Evolutionary conservation across 495 filamentous ascomycete species (phyloP), one percentile per base, ranked within the genome.

Genomic region (Talaromyces thailandensis): DNA sequence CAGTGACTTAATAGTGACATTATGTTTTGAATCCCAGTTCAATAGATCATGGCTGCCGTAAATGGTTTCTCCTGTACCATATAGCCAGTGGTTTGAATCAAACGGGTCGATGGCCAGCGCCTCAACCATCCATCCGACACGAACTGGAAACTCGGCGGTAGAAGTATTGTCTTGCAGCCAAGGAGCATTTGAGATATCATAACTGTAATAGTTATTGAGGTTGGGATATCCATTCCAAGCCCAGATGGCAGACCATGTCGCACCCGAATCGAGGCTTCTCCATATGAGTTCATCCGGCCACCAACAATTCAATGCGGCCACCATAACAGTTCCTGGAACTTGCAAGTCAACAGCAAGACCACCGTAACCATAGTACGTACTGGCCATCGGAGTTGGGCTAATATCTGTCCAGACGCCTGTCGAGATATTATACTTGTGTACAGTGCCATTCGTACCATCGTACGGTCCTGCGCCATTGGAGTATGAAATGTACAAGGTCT

Each of bases 61-160:
- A 58, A 86, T 68, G 4, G 82, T 84, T 56, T 81, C 70, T 8
- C 83, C 82, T 0, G 82, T 85, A 31, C 77, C 80, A 56, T 86
- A 85, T 16, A 85, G 74, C 75, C 82, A 84, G 67, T 86, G 83
- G 67, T 86, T 76, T 57, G 81, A 81, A 64, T 87, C 80, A 23
- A 78, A 73, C 2, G 84, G 84, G 62, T 87, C 75, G 57, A 87
- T 86, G 14, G 79, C 78, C 21, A 87, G 72, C 0, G 82, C 74
- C 58, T 86, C 83, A 31, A 87, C 83, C 84, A 85, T 86, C 84
- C 84, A 86, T 40, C 84, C 84, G 24, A 86, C 32, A 14, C 57
- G 57, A 31, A 59, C 57, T 40, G 57, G 57, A 48, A 59, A 59
- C n/a, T 59, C 35, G 5, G 57, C 35, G 7, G 56, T 62, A 3